Percentiles rank a stretch among this genome's conserved stretches.
phyloP scores from a whole-genome alignment of 2,329 filamentous ascomycete genomes.

The Phyllosticta capitalensis region DNA sequence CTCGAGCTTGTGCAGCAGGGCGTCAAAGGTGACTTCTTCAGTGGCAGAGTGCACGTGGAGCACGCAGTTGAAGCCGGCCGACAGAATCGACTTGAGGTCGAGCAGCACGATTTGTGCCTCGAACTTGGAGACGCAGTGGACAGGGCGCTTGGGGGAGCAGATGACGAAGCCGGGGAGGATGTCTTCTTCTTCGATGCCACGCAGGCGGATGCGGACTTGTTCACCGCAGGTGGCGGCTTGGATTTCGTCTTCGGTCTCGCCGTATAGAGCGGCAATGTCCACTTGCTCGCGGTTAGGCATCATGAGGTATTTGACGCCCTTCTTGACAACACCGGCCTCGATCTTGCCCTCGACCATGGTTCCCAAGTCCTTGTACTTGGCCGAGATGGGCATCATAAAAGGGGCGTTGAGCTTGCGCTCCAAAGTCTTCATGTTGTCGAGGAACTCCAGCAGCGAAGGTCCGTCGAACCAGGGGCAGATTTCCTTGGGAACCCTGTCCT shows the following conservation, averaged over 20 bases:
- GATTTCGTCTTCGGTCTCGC: conserved; percentile 93
- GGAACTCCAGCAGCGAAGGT: conserved; percentile 84
- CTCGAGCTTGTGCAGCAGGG: conserved; percentile 85
- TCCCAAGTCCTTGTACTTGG: conserved; percentile 95
- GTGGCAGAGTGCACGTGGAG: conserved; percentile 95
- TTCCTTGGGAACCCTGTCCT: conserved; percentile 71
- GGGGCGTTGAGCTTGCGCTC: conserved; percentile 95
- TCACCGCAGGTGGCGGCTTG: conserved; percentile 77
- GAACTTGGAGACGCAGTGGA: conserved; percentile 81
- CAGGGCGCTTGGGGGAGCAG: conserved; percentile 85
- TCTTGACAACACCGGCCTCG: conserved; percentile 88
- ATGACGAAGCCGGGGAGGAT: conserved; percentile 92
- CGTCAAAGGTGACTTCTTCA: conserved; percentile 88
- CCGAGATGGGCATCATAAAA: conserved; percentile 97
- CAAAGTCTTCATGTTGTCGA: conserved; percentile 85
- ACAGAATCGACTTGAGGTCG: conserved; percentile 88
- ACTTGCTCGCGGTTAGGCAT: conserved; percentile 89
- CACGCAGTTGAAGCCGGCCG: conserved; percentile 94
- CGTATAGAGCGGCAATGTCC: conserved; percentile 76
- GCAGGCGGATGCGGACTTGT: conserved; percentile 83
- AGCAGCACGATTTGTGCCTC: conserved; percentile 95
- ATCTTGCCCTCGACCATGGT: conserved; percentile 98
- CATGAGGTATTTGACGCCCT: conserved; percentile 75
- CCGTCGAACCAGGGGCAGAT: conserved; percentile 77
- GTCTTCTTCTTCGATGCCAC: conserved; percentile 95